phyloP scores from a whole-genome alignment of 352 stramenopile genomes.

The Phytophthora citrophthora region DNA sequence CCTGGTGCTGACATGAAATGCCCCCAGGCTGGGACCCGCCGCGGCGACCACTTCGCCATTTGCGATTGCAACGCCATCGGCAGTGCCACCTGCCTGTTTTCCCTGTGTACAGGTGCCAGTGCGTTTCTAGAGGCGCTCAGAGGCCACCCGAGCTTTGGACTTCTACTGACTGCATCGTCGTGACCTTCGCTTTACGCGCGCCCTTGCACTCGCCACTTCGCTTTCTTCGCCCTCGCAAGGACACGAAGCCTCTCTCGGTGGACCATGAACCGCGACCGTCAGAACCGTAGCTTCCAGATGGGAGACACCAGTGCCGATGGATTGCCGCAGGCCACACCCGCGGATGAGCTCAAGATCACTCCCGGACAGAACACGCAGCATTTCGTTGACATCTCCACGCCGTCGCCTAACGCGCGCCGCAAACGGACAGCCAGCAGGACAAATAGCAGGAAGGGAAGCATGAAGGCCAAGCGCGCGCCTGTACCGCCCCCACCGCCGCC shows the following conservation, averaged over 20 bases:
- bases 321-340: constrained; percentile 6
- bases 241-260: constrained; percentile 15
- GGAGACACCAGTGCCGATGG: constrained; percentile 13
- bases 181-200: constrained; percentile 11
- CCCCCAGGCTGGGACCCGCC: no score
- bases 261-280: constrained; percentile 44
- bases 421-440: constrained; percentile 5
- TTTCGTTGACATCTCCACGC: constrained; percentile 77
- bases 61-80: constrained; percentile 27
- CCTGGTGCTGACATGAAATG: constrained; percentile 16
- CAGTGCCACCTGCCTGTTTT: constrained; percentile 38
- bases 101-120: constrained; percentile 8
- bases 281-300: constrained; percentile 38
- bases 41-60: constrained; percentile 27
- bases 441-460: constrained; percentile 8
- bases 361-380: constrained; percentile 50
- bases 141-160: constrained; percentile 1
- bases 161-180: constrained; percentile 21
- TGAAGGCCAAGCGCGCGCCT: constrained; percentile 33
- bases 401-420: constrained; percentile 39
- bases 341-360: constrained; percentile 55
- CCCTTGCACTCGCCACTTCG: constrained; percentile 12
- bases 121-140: constrained; percentile 23
- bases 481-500: constrained; percentile 8
- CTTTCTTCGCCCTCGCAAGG: constrained; percentile 16